These are phyloP conservation scores for Closterium sp. DNA, from an alignment of 139 green algal species.

Conservation along the genomic window DNA sequence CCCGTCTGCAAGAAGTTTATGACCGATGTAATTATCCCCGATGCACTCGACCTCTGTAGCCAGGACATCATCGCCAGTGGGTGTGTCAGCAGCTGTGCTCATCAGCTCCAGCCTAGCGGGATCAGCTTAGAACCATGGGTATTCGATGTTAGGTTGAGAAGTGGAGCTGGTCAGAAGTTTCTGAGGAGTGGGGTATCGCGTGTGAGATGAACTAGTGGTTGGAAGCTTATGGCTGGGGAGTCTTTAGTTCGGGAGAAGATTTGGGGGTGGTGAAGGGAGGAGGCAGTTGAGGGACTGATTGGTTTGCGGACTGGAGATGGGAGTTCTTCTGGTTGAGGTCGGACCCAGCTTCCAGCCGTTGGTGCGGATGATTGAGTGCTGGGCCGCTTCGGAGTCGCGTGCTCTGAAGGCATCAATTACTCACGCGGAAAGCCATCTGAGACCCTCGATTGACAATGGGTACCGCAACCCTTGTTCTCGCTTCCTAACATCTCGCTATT, in stretches of 20 bases:
- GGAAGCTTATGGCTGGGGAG: neutral
- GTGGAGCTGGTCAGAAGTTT: neutral
- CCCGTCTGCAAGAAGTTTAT: constrained; percentile 98
- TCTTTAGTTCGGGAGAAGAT: neutral
- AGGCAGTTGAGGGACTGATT: neutral
- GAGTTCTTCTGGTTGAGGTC: neutral
- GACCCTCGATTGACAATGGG: neutral
- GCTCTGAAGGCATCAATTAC: too few relatives aligned
- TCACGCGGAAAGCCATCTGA: neutral
- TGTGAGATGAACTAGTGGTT: neutral
- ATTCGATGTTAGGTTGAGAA: neutral
- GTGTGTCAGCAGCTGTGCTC: neutral
- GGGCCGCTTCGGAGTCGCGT: neutral
- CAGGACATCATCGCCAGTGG: neutral
- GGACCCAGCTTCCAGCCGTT: neutral
- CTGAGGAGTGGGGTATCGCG: neutral
- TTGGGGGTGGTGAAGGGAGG: neutral
- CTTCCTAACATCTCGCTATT: neutral
- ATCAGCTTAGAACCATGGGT: neutral
- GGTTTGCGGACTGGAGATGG: neutral
- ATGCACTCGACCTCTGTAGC: neutral
- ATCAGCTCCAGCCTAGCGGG: neutral
- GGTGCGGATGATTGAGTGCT: neutral
- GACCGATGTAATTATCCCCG: constrained; percentile 68
- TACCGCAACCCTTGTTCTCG: neutral